Conservation (phyloP, 2,329 filamentous ascomycete species). For the Teratosphaeriaceae sp. region DNA sequence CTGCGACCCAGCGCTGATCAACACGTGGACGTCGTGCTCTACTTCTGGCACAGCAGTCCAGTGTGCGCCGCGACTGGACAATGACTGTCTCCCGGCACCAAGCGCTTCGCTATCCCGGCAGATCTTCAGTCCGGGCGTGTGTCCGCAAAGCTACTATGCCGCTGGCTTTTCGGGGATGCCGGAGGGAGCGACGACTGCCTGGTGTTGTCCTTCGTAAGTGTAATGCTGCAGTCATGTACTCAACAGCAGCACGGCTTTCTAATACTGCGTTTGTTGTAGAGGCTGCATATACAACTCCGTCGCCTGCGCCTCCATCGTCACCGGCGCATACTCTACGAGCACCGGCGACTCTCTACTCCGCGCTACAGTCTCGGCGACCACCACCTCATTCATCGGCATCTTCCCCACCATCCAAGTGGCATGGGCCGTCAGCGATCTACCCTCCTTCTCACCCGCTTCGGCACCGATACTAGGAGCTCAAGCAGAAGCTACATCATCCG, state of each 20-base stretch:
- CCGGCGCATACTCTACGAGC: neutral
- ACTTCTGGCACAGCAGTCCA: neutral
- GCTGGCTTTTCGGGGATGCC: neutral
- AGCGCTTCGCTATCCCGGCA: neutral
- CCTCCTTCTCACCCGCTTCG: neutral
- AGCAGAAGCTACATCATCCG: neutral
- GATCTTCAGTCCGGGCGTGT: neutral
- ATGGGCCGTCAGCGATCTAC: neutral
- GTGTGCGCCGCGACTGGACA: neutral
- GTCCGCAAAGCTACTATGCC: neutral
- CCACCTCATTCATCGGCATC: neutral
- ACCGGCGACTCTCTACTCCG: neutral
- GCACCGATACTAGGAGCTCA: neutral
- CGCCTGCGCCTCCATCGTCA: neutral
- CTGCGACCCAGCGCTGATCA: neutral
- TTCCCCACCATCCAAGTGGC: constrained; percentile 1
- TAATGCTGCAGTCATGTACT: no score
- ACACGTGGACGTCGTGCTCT: neutral
- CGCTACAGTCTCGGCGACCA: neutral
- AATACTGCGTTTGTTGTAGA: neutral
- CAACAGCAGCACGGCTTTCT: neutral
- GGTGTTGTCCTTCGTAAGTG: constrained; percentile 1
- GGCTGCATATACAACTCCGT: neutral
- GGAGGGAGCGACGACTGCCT: neutral
- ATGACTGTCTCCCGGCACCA: neutral